Conservation (phyloP, 257 asterid genomes). For the Solanum ahanhuiri region DNA sequence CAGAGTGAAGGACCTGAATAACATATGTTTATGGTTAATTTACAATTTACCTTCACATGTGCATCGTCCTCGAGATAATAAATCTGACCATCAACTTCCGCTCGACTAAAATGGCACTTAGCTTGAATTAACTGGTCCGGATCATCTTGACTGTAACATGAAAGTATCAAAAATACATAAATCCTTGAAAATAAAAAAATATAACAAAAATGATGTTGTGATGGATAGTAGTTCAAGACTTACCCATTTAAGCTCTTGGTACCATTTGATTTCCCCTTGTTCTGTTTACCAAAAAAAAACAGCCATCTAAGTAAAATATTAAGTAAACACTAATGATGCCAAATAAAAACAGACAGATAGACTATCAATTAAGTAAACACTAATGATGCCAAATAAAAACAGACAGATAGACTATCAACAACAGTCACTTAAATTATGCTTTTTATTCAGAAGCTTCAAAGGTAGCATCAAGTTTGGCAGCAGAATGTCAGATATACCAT, state of each 20-base stretch:
- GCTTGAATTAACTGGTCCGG: conserved; percentile 36
- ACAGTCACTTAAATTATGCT: not conserved
- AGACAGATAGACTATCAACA: not conserved
- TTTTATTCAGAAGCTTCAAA: not conserved
- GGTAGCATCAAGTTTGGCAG: not conserved
- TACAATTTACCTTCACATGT: conserved; percentile 32
- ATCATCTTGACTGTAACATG: conserved; percentile 4
- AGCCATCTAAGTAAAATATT: not conserved
- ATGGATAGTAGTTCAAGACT: not conserved
- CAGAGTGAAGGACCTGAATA: not conserved
- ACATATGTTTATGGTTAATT: not conserved
- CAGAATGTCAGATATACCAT: not conserved
- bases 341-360: not conserved
- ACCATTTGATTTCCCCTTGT: not conserved
- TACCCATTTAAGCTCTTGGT: not conserved
- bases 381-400: not conserved
- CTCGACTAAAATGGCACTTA: conserved; percentile 33
- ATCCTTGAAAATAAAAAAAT: not conserved
- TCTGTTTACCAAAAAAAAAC: not conserved
- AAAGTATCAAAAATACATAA: not conserved
- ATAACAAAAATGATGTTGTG: not conserved
- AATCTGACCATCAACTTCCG: conserved; percentile 44
- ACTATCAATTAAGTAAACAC: not conserved
- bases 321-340: not conserved
- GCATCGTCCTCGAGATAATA: conserved; percentile 62